phyloP scores from a whole-genome alignment of 306 rosid species.

The Sphenostylis stenocarpa region DNA sequence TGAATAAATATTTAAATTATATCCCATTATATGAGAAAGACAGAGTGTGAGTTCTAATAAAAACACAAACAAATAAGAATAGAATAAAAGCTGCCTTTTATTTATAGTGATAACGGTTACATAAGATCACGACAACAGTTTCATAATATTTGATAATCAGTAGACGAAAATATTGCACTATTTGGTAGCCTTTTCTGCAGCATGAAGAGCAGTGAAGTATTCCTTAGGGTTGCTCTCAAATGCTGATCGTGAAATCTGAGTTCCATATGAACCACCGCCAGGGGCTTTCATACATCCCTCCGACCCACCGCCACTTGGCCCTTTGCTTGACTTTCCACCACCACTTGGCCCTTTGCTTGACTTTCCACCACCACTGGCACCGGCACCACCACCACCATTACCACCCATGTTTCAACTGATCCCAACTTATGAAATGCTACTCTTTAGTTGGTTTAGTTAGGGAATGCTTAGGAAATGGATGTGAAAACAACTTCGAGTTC shows the following conservation, averaged over 20 bases:
- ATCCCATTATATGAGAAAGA: too few relatives aligned
- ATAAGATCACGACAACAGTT: not conserved
- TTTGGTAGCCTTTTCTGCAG: not conserved
- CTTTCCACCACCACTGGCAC: not conserved
- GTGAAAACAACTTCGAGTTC: too few relatives aligned
- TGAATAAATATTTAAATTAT: too few relatives aligned
- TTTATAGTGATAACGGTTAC: not conserved
- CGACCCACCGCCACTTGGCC: not conserved
- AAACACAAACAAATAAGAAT: too few relatives aligned
- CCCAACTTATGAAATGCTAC: too few relatives aligned
- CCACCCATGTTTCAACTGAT: too few relatives aligned
- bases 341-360: not conserved
- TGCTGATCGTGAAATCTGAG: not conserved
- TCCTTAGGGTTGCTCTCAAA: conserved; percentile 16
- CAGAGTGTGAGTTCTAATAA: too few relatives aligned
- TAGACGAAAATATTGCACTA: not conserved
- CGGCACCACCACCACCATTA: too few relatives aligned
- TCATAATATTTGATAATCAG: too few relatives aligned
- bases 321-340: not conserved
- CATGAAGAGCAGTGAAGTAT: not conserved
- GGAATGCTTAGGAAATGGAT: too few relatives aligned
- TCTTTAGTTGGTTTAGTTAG: too few relatives aligned
- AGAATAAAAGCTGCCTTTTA: not conserved
- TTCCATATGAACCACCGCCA: not conserved
- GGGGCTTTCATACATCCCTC: conserved; percentile 8